These are phyloP conservation scores for Moringa oleifera DNA, from an alignment of 345 rosid genomes.

Conservation along the genomic window DNA sequence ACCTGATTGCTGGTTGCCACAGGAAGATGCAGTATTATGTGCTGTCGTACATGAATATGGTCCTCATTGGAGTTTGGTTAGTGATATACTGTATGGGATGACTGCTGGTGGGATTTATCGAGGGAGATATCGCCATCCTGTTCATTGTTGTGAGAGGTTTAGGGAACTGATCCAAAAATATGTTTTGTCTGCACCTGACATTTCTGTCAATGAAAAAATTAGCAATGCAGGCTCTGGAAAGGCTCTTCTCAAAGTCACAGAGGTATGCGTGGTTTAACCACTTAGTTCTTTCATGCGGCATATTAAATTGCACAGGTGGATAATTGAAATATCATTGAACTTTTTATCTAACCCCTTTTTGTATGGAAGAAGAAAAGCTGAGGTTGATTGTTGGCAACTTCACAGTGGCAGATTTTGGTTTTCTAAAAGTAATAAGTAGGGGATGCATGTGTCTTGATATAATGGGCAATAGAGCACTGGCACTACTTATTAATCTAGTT, in stretches of 20 bases:
- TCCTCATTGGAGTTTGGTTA: constrained; percentile 79
- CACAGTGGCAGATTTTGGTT: no score
- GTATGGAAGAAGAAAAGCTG: background rate
- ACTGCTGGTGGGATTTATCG: constrained; percentile 90
- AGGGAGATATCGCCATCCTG: constrained; percentile 93
- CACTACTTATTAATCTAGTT: background rate
- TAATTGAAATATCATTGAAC: background rate
- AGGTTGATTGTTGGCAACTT: no score
- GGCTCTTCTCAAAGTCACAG: constrained; percentile 91
- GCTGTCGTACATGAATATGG: constrained; percentile 99
- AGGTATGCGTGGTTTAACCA: constrained; percentile 50
- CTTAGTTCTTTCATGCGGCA: background rate
- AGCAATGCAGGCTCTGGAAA: constrained; percentile 69
- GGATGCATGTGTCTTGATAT: background rate
- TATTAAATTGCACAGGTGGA: no score
- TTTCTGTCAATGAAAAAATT: constrained; percentile 55
- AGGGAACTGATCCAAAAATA: constrained; percentile 79
- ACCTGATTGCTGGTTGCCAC: constrained; percentile 92
- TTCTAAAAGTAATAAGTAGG: background rate
- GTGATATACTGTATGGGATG: constrained; percentile 80
- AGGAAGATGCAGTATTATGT: constrained; percentile 97
- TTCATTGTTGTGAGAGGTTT: constrained; percentile 91
- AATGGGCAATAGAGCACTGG: background rate
- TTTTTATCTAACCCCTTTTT: background rate
- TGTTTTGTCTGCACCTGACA: constrained; percentile 65